Evolutionary conservation across 768 basidiomycete species (phyloP).

Genomic region (Suillus sp.): DNA sequence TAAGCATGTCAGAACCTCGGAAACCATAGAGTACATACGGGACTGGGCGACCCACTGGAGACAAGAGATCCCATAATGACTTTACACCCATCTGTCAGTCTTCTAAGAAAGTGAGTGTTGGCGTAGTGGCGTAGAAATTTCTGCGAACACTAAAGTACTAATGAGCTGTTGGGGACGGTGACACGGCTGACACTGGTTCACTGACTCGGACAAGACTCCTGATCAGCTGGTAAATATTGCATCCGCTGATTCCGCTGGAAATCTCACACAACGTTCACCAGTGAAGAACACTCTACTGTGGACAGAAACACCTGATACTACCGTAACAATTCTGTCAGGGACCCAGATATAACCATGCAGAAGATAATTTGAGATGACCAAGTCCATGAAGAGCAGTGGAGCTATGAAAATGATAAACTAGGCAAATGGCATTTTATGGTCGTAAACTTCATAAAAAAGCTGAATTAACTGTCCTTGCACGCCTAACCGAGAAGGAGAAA

Average conservation of each 20-base stretch:
- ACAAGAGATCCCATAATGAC: conserved; percentile 89
- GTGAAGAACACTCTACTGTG: background rate
- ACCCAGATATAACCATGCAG: conserved; percentile 20
- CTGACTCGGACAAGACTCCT: background rate
- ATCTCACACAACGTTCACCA: background rate
- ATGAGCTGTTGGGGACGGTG: background rate
- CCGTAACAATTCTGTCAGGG: conserved; percentile 10
- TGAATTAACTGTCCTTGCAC: conserved; percentile 13
- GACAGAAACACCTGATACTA: conserved; percentile 16
- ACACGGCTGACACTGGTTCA: background rate
- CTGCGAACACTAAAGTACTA: background rate
- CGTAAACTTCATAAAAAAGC: conserved; percentile 12
- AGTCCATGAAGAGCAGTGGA: conserved; percentile 17
- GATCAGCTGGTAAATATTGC: background rate
- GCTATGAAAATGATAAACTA: conserved; percentile 22
- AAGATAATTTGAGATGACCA: conserved; percentile 22
- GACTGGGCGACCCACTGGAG: conserved; percentile 93
- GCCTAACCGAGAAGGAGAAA: conserved; percentile 2
- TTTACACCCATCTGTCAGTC: conserved; percentile 83
- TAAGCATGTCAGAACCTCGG: conserved; percentile 4
- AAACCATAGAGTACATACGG: conserved; percentile 53
- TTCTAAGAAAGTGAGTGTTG: background rate
- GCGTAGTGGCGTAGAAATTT: background rate
- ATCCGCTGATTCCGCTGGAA: background rate
- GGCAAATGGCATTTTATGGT: conserved; percentile 14